A percentile compares a stretch with the other conserved stretches of the same genome.
phyloP scores from a whole-genome alignment of 176 grass and related monocot species.

The Carex littledalei region DNA sequence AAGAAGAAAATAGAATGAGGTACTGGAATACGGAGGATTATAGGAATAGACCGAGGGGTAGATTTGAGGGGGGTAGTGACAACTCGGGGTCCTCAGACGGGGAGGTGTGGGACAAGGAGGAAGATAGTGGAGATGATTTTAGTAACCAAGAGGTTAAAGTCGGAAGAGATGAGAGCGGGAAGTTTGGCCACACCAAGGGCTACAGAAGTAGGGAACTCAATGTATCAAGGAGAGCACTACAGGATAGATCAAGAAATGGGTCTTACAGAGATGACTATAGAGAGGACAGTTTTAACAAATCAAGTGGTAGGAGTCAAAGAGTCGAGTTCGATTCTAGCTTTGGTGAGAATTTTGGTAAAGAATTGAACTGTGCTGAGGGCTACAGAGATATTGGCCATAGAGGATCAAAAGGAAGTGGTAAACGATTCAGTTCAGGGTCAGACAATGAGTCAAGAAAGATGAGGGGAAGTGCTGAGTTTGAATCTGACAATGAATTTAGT shows the following conservation, averaged over 20 bases:
- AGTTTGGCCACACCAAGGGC: background rate
- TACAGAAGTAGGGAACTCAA: background rate
- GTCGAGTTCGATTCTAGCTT: constrained; percentile 8
- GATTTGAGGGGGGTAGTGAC: constrained; percentile 38
- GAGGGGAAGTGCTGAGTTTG: constrained; percentile 12
- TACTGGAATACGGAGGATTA: constrained; percentile 68
- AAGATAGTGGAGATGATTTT: constrained; percentile 16
- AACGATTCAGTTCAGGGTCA: constrained; percentile 3
- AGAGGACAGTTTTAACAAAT: background rate
- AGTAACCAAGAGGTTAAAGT: constrained; percentile 22
- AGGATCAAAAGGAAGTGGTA: background rate
- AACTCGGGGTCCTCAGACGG: constrained; percentile 32
- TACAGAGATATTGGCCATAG: background rate
- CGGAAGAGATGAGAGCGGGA: constrained; percentile 23
- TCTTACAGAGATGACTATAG: background rate
- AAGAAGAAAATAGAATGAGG: constrained; percentile 52
- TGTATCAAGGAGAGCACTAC: constrained; percentile 10
- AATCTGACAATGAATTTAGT: constrained; percentile 15
- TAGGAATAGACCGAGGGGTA: background rate
- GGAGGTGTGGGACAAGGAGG: constrained; percentile 49
- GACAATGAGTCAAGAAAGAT: constrained; percentile 15
- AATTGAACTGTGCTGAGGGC: background rate
- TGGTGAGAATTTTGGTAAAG: background rate
- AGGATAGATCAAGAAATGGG: background rate
- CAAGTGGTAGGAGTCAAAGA: constrained; percentile 1